Conservation (phyloP, 805 yeast genomes). For the Scheffersomyces spartinae region DNA sequence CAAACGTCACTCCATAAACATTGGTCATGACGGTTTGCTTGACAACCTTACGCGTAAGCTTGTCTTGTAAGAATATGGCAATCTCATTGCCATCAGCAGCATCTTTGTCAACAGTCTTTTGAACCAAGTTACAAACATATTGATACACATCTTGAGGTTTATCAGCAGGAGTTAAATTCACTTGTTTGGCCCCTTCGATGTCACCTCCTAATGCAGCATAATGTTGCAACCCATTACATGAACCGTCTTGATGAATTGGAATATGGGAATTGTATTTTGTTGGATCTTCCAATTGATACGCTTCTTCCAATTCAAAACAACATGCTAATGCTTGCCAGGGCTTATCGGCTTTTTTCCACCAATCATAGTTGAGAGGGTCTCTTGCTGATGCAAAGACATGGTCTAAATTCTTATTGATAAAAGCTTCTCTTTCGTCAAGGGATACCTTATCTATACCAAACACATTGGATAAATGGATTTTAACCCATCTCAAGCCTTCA, state of each 20-base stretch:
- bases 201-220: slow-evolving; percentile 86
- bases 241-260: slow-evolving; percentile 81
- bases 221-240: slow-evolving; percentile 79
- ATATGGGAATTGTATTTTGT: slow-evolving; percentile 54
- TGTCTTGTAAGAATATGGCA: slow-evolving; percentile 46
- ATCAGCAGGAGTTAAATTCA: slow-evolving; percentile 58
- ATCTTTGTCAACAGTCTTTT: slow-evolving; percentile 40
- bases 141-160: slow-evolving; percentile 71
- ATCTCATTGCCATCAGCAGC: slow-evolving; percentile 40
- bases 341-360: slow-evolving; percentile 70
- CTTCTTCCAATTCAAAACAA: slow-evolving; percentile 55
- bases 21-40: slow-evolving; percentile 98
- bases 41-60: slow-evolving; percentile 76
- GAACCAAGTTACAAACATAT: slow-evolving; percentile 57
- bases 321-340: slow-evolving; percentile 77
- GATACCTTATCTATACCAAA: slow-evolving; percentile 70
- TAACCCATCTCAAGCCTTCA: slow-evolving; percentile 60
- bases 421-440: slow-evolving; percentile 48
- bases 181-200: slow-evolving; percentile 71
- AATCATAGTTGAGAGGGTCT: slow-evolving; percentile 45
- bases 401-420: slow-evolving; percentile 45
- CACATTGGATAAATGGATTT: slow-evolving; percentile 62
- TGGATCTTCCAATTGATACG: slow-evolving; percentile 52
- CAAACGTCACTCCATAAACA: slow-evolving; percentile 91
- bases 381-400: slow-evolving; percentile 46